phyloP scores from a whole-genome alignment of 208 protist genomes.

The Tritrichomonas musculus region DNA sequence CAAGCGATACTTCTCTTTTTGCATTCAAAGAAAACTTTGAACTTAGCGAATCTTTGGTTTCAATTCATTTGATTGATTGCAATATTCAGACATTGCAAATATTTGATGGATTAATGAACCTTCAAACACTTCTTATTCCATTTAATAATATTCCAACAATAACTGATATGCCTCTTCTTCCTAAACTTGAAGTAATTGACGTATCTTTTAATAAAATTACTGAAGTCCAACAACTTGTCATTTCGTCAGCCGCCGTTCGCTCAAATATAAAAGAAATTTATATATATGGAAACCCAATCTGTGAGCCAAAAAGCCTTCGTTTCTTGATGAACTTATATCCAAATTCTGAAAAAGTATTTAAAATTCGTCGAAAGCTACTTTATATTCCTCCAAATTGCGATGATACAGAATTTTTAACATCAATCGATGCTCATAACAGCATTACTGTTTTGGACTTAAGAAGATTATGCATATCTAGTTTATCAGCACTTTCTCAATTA shows the following conservation, averaged over 20 bases:
- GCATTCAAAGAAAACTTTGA: background rate
- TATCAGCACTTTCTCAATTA: background rate
- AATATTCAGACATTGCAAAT: background rate
- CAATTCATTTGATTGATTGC: background rate
- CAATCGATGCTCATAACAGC: background rate
- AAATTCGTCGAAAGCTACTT: background rate
- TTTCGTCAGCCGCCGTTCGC: background rate
- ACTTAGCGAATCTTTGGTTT: background rate
- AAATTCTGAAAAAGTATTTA: background rate
- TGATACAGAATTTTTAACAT: background rate
- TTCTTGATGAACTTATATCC: background rate
- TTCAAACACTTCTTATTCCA: background rate
- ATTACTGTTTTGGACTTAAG: background rate
- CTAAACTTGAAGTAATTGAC: background rate
- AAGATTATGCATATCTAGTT: background rate
- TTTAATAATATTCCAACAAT: background rate
- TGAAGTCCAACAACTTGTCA: background rate
- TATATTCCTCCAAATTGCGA: background rate
- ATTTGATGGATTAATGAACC: background rate
- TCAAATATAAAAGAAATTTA: background rate
- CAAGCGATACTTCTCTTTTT: background rate
- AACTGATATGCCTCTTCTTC: background rate
- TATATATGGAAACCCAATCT: constrained; percentile 15
- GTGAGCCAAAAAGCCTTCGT: background rate
- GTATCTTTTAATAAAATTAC: background rate